Percentiles rank a stretch among this genome's conserved stretches.
Evolutionary conservation across 208 protist genomes (phyloP).

Genomic region (Wallacemonas sp.): DNA sequence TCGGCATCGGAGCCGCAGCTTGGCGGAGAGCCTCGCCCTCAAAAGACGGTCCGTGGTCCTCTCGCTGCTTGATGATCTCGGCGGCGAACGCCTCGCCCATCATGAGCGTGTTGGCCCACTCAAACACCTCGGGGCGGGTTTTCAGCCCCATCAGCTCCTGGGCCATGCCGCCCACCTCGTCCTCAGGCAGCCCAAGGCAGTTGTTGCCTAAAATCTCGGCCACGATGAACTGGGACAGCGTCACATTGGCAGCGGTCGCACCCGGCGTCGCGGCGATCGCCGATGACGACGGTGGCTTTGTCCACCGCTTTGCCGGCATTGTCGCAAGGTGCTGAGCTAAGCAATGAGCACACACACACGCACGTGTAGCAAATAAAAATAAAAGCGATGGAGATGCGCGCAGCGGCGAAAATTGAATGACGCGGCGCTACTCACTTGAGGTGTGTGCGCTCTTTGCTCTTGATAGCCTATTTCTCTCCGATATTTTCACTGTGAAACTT

Average conservation of each 20-base stretch:
- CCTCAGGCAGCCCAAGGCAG: constrained; percentile 62
- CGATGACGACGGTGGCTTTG: constrained; percentile 14
- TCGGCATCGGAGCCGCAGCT: neutral
- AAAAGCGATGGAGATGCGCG: too few relatives aligned
- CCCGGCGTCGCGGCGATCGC: constrained; percentile 11
- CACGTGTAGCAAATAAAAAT: too few relatives aligned
- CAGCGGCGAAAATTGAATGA: too few relatives aligned
- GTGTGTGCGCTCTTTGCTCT: too few relatives aligned
- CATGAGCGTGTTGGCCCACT: constrained; percentile 83
- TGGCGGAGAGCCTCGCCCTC: constrained; percentile 36
- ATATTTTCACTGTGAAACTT: too few relatives aligned
- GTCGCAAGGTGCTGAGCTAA: neutral
- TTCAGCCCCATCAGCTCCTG: constrained; percentile 50
- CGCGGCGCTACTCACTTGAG: too few relatives aligned
- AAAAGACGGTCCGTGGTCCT: constrained; percentile 60
- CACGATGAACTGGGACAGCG: constrained; percentile 60
- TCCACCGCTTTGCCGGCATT: constrained; percentile 75
- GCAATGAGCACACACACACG: neutral
- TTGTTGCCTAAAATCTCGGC: constrained; percentile 71
- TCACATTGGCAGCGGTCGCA: constrained; percentile 16
- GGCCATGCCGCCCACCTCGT: constrained; percentile 76
- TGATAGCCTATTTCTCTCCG: too few relatives aligned
- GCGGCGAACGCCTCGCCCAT: constrained; percentile 64
- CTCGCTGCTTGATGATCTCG: constrained; percentile 68
- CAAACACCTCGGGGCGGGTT: constrained; percentile 59